Percentiles rank a stretch among this genome's conserved stretches.
Conservation (phyloP, 1,139 yeast genomes). For the Suhomyces terraborum region DNA sequence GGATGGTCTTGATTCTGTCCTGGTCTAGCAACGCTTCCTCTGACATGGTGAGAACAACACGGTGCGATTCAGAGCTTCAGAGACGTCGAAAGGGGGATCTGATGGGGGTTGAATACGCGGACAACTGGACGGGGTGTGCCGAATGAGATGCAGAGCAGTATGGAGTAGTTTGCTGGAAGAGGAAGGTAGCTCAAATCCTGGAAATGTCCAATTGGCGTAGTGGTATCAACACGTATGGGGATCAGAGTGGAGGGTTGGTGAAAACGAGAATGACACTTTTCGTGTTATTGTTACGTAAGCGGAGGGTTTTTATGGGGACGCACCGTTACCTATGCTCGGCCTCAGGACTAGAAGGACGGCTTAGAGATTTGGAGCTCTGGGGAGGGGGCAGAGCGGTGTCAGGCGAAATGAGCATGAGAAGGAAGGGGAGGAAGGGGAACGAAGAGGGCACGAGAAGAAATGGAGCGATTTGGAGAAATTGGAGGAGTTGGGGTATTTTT, state of each 20-base stretch:
- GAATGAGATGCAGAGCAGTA: neutral
- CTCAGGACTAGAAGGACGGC: neutral
- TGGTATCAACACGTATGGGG: neutral
- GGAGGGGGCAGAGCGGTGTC: no score
- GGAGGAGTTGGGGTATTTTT: no score
- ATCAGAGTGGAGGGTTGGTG: neutral
- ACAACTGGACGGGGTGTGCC: no score
- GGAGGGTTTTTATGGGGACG: neutral
- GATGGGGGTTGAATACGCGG: neutral
- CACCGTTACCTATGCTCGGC: neutral
- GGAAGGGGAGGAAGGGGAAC: no score
- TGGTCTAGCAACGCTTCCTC: conserved; percentile 30
- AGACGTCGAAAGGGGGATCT: neutral
- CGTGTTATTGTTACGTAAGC: conserved; percentile 5
- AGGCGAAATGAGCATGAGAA: no score
- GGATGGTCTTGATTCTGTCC: conserved; percentile 32
- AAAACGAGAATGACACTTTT: conserved; percentile 5
- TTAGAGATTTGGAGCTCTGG: neutral
- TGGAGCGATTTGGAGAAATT: no score
- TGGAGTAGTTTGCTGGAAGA: neutral
- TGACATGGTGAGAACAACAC: conserved; percentile 12
- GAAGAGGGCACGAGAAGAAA: no score
- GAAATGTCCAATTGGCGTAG: neutral
- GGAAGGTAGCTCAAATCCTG: neutral
- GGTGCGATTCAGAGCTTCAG: no score